phyloP scores from a whole-genome alignment of 345 rosid species.

The Hibiscus tridactylites region DNA sequence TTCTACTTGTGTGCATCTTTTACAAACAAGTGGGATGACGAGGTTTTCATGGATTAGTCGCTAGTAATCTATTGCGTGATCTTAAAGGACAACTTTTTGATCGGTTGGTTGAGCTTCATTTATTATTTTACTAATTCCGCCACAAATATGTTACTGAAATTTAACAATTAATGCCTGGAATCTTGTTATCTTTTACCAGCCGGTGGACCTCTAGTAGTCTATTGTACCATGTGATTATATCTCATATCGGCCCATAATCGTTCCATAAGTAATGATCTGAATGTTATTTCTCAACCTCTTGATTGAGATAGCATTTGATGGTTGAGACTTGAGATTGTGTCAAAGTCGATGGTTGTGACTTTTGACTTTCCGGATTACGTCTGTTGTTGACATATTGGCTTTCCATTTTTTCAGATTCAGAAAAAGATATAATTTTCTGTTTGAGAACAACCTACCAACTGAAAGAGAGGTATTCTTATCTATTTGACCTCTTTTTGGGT shows the following conservation, averaged over 20 bases:
- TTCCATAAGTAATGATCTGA: background rate
- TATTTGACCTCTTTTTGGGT: background rate
- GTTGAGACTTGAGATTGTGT: background rate
- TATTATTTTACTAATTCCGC: background rate
- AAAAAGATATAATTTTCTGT: constrained; percentile 68
- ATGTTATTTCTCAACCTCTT: background rate
- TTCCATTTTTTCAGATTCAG: constrained; percentile 39
- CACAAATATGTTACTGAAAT: background rate
- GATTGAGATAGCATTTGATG: background rate
- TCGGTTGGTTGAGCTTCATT: background rate
- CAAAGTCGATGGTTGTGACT: background rate
- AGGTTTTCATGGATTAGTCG: background rate
- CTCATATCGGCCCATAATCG: background rate
- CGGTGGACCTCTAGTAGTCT: background rate
- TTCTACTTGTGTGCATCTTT: background rate
- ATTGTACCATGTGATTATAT: no score
- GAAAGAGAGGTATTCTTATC: constrained; percentile 31
- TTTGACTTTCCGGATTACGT: background rate
- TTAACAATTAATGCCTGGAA: background rate
- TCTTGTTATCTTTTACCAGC: background rate
- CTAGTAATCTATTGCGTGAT: background rate
- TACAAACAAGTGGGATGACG: background rate
- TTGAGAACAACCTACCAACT: constrained; percentile 52
- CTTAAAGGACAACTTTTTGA: background rate
- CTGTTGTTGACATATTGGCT: background rate